Conservation (phyloP, 2,329 filamentous ascomycete genomes). For the Aspergillus texensis region DNA sequence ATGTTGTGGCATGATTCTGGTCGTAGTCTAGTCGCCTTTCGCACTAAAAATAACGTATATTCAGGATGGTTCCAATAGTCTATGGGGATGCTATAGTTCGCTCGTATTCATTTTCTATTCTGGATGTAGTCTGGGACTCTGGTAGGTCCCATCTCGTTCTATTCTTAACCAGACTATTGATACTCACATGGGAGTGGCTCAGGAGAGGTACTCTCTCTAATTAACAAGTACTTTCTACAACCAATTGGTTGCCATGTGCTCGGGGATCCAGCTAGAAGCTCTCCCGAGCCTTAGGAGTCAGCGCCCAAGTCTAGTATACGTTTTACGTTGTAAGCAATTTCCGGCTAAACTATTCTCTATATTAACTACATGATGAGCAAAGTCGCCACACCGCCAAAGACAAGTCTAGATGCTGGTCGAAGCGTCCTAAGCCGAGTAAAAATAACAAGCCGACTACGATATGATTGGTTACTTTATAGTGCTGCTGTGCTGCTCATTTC, state of each 20-base stretch:
- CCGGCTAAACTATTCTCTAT: background rate
- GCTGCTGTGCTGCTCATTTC: background rate
- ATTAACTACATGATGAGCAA: background rate
- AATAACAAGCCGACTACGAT: background rate
- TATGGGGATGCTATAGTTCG: background rate
- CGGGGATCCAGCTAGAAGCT: background rate
- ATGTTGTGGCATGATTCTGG: background rate
- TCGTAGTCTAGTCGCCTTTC: background rate
- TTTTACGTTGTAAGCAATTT: background rate
- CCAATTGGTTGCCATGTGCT: accelerated
- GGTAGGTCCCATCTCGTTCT: background rate
- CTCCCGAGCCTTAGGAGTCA: background rate
- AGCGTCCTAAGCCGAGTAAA: background rate
- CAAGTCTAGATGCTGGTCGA: background rate
- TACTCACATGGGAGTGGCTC: background rate
- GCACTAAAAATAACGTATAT: background rate
- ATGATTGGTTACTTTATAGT: background rate
- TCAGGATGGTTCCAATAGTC: background rate
- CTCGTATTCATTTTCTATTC: background rate
- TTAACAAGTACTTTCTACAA: background rate
- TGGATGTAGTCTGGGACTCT: background rate
- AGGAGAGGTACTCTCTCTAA: background rate
- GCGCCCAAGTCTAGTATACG: background rate
- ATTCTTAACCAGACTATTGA: background rate
- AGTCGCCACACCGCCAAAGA: background rate